Percentiles rank a stretch among this genome's conserved stretches.
Evolutionary conservation across 495 filamentous ascomycete genomes (phyloP).

Genomic region (Talaromyces stipitatus): DNA sequence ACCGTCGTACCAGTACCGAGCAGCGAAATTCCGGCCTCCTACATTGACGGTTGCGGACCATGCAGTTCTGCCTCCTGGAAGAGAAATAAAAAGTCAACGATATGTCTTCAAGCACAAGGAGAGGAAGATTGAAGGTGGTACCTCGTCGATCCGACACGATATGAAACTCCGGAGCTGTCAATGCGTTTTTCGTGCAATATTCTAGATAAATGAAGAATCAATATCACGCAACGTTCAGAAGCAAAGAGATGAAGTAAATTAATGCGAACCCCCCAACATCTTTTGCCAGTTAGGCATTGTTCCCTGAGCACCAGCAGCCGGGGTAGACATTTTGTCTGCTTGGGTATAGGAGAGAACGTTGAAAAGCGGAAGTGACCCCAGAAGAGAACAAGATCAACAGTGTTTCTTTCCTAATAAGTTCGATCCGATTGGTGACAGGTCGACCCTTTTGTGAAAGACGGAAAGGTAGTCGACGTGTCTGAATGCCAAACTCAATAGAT

Average conservation of each 20-base stretch:
- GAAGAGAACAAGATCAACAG: not conserved
- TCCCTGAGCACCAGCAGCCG: slow-evolving; percentile 14
- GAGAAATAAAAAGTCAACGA: slow-evolving; percentile 4
- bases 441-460: slow-evolving; percentile 3
- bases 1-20: slow-evolving; percentile 89
- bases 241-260: not conserved
- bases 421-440: not conserved
- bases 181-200: slow-evolving; percentile 48
- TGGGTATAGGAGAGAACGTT: not conserved
- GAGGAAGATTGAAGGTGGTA: slow-evolving; percentile 22
- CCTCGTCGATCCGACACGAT: slow-evolving; percentile 75
- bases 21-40: slow-evolving; percentile 44
- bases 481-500: slow-evolving; percentile 4
- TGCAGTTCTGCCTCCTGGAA: slow-evolving; percentile 76
- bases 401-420: not conserved
- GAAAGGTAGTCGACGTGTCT: slow-evolving; percentile 7
- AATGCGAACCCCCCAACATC: slow-evolving; percentile 40
- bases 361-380: not conserved
- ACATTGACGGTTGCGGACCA: slow-evolving; percentile 74
- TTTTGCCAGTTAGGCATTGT: slow-evolving; percentile 38
- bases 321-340: slow-evolving; percentile 18
- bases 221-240: slow-evolving; percentile 7
- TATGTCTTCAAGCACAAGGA: not conserved
- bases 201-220: slow-evolving; percentile 38
- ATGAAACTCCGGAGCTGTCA: slow-evolving; percentile 54